Evolutionary conservation across 1,139 yeast genomes (phyloP).

Genomic region (Lodderomyces pseudojiufengensis): DNA sequence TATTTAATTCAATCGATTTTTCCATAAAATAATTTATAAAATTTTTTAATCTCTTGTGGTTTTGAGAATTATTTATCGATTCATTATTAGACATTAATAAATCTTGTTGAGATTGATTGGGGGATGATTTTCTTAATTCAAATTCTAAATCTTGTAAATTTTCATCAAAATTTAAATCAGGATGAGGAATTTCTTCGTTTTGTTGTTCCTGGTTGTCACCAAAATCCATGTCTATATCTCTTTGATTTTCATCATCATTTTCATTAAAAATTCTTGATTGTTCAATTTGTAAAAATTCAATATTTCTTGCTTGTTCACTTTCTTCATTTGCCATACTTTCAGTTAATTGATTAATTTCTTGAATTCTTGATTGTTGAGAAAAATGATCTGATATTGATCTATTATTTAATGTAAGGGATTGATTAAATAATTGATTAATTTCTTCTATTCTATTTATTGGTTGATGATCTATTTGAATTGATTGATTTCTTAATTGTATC

Average conservation of each 20-base stretch:
- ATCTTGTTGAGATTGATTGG: neutral
- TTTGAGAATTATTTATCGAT: slow-evolving; percentile 2
- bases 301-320: slow-evolving; percentile 11
- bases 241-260: neutral
- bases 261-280: neutral
- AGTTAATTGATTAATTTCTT: slow-evolving; percentile 7
- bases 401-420: neutral
- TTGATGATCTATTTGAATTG: slow-evolving; percentile 1
- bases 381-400: neutral
- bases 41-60: slow-evolving; percentile 5
- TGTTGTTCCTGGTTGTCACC: neutral
- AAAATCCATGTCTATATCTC: slow-evolving; percentile 1
- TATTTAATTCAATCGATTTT: slow-evolving; percentile 4
- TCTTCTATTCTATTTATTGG: neutral
- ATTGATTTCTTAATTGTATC: neutral
- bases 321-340: slow-evolving; percentile 7
- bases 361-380: slow-evolving; percentile 1
- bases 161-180: slow-evolving; percentile 4
- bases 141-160: neutral
- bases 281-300: neutral
- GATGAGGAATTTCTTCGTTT: neutral
- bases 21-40: slow-evolving; percentile 8
- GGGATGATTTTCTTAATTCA: neutral
- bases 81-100: neutral
- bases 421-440: neutral